Conservation (phyloP, 805 yeast species). For the Debaryomyces prosopidis region DNA sequence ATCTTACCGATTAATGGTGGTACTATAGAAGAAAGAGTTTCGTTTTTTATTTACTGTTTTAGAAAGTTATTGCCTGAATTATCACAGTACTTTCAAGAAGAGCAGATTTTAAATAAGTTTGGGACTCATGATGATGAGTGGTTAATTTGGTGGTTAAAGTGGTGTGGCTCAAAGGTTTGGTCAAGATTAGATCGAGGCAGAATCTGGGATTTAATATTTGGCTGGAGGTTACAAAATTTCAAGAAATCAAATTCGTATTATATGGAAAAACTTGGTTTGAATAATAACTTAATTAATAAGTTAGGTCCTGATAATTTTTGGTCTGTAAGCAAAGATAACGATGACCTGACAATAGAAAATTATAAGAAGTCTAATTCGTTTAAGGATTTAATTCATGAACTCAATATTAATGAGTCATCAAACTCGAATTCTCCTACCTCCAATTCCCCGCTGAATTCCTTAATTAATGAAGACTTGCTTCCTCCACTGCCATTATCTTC, state of each 20-base stretch:
- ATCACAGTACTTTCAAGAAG: conserved; percentile 74
- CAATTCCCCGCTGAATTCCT: conserved; percentile 4
- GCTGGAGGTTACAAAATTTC: conserved; percentile 58
- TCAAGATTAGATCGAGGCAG: conserved; percentile 81
- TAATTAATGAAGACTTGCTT: conserved; percentile 11
- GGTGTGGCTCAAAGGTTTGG: conserved; percentile 85
- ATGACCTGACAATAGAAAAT: conserved; percentile 1
- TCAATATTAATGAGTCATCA: conserved; percentile 15
- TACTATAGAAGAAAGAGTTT: conserved; percentile 62
- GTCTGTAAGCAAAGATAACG: conserved; percentile 31
- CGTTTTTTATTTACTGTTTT: conserved; percentile 65
- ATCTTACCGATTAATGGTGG: conserved; percentile 59
- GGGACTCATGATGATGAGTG: conserved; percentile 73
- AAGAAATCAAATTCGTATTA: conserved; percentile 29
- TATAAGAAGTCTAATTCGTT: conserved; percentile 24
- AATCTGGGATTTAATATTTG: conserved; percentile 84
- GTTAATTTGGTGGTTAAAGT: conserved; percentile 94
- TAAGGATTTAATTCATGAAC: conserved; percentile 30
- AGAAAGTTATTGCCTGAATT: conserved; percentile 72
- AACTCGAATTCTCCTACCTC: conserved; percentile 1
- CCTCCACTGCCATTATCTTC: conserved; percentile 10
- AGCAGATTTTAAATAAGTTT: conserved; percentile 63
- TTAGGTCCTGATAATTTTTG: conserved; percentile 67
- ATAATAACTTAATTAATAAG: conserved; percentile 28
- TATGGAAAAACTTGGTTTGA: conserved; percentile 30